phyloP scores from a whole-genome alignment of 2,329 filamentous ascomycete species.

The Pyrenochaeta sp. region DNA sequence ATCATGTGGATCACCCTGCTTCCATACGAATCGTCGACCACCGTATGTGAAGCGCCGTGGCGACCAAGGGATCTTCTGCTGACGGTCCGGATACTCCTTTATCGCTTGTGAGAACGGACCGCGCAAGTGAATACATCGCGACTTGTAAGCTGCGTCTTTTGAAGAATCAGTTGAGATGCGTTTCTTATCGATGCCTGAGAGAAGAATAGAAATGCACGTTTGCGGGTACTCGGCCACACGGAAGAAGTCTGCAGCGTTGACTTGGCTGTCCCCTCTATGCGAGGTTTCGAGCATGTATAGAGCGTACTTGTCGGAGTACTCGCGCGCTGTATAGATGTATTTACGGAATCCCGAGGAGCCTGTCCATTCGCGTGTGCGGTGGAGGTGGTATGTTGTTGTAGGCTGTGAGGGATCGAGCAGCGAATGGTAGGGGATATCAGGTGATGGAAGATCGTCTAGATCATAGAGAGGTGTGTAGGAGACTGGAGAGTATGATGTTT shows the following conservation, averaged over 20 bases:
- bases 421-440: constrained; percentile 45
- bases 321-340: constrained; percentile 48
- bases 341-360: constrained; percentile 43
- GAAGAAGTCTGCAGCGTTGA: constrained; percentile 47
- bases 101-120: constrained; percentile 45
- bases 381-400: constrained; percentile 45
- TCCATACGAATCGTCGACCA: constrained; percentile 54
- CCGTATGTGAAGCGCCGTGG: constrained; percentile 49
- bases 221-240: constrained; percentile 46
- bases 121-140: constrained; percentile 44
- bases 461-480: constrained; percentile 41
- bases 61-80: constrained; percentile 50
- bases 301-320: constrained; percentile 47
- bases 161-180: constrained; percentile 30
- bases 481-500: constrained; percentile 45
- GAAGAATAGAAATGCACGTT: constrained; percentile 43
- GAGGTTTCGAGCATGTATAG: constrained; percentile 48
- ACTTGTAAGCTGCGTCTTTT: constrained; percentile 46
- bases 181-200: constrained; percentile 47
- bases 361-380: constrained; percentile 50
- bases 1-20: constrained; percentile 55
- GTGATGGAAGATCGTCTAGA: constrained; percentile 41
- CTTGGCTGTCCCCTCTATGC: constrained; percentile 43
- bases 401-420: constrained; percentile 45
- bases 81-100: constrained; percentile 48